Evolutionary conservation across 108 stramenopile species (phyloP).

Genomic region (Fragilaria radians): DNA sequence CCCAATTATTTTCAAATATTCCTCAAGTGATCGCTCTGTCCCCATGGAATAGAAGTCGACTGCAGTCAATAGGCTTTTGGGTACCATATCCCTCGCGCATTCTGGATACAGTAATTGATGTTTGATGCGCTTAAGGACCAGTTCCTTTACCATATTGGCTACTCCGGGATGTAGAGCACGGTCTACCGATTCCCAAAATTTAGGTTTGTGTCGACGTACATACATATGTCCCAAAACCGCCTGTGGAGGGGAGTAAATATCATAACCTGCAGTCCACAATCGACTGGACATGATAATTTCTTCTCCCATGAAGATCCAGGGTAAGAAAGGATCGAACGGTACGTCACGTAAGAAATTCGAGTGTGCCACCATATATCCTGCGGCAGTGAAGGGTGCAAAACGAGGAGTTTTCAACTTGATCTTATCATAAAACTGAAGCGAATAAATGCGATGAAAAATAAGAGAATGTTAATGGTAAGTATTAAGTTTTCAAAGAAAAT

Average conservation of each 20-base stretch:
- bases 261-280: conserved; percentile 86
- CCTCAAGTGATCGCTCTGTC: conserved; percentile 12
- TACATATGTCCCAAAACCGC: conserved; percentile 88
- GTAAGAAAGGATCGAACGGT: conserved; percentile 91
- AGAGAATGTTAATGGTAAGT: background rate
- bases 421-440: too few species aligned
- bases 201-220: conserved; percentile 16
- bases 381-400: conserved; percentile 72
- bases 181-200: conserved; percentile 3
- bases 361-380: conserved; percentile 90
- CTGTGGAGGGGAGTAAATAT: conserved; percentile 85
- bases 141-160: conserved; percentile 9
- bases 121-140: conserved; percentile 23
- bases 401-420: conserved; percentile 9
- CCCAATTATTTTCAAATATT: conserved; percentile 20
- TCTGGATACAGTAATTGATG: conserved; percentile 20
- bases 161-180: background rate
- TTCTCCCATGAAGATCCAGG: conserved; percentile 97
- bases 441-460: too few species aligned
- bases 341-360: conserved; percentile 67
- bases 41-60: conserved; percentile 24
- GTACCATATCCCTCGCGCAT: conserved; percentile 9
- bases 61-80: conserved; percentile 5
- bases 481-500: background rate
- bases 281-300: conserved; percentile 83